phyloP scores from a whole-genome alignment of 805 yeast genomes.

The Maudiozyma serrabonitensis region DNA sequence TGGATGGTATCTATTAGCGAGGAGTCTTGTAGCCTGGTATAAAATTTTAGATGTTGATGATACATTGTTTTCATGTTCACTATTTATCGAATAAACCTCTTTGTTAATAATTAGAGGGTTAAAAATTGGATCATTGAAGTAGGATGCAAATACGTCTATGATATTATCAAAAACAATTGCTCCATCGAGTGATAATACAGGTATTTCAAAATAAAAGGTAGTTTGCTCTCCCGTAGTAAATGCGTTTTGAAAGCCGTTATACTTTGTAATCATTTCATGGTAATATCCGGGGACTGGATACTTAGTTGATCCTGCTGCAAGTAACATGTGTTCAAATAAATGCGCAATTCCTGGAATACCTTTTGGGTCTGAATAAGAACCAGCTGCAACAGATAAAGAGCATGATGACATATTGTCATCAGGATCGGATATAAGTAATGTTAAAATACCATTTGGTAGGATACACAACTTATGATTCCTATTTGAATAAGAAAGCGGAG shows the following conservation, averaged over 20 bases:
- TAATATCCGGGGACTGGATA: slow-evolving; percentile 41
- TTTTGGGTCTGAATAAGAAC: slow-evolving; percentile 71
- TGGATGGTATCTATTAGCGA: slow-evolving; percentile 40
- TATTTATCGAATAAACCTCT: slow-evolving; percentile 54
- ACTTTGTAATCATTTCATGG: slow-evolving; percentile 33
- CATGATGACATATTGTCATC: slow-evolving; percentile 54
- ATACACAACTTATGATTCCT: slow-evolving; percentile 37
- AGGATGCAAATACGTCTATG: slow-evolving; percentile 41
- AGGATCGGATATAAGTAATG: slow-evolving; percentile 69
- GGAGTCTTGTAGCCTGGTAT: slow-evolving; percentile 48
- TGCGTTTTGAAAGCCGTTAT: slow-evolving; percentile 58
- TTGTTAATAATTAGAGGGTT: slow-evolving; percentile 32
- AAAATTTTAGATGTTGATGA: slow-evolving; percentile 36
- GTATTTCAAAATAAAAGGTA: slow-evolving; percentile 52
- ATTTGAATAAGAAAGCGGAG: slow-evolving; percentile 31
- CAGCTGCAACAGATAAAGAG: slow-evolving; percentile 67
- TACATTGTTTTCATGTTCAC: slow-evolving; percentile 55
- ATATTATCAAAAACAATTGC: slow-evolving; percentile 37
- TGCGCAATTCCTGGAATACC: slow-evolving; percentile 78
- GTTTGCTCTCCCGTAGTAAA: slow-evolving; percentile 61
- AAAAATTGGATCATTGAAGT: slow-evolving; percentile 44
- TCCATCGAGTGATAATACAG: slow-evolving; percentile 29
- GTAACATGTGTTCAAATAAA: slow-evolving; percentile 69
- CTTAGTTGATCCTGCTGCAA: slow-evolving; percentile 43
- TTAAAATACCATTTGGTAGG: slow-evolving; percentile 60